Evolutionary conservation across 2,329 filamentous ascomycete species (phyloP).

Genomic region (Aspergillus aculeatinus): DNA sequence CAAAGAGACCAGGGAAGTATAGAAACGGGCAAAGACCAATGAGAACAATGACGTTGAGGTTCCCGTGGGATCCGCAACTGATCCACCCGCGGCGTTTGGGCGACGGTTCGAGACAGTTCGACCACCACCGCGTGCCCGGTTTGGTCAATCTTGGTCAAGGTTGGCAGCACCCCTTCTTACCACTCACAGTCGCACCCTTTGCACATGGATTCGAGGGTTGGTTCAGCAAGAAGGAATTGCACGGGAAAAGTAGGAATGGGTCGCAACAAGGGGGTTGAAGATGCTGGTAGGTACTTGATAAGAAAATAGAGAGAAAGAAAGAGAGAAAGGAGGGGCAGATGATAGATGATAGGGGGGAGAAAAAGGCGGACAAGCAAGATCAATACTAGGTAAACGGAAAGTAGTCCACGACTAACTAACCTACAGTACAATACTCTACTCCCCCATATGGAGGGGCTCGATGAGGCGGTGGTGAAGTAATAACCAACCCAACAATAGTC

Average conservation of each 20-base stretch:
- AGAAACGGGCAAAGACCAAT: background rate
- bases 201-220: slow-evolving; percentile 7
- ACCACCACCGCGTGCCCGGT: slow-evolving; percentile 6
- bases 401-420: too few relatives aligned
- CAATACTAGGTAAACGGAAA: background rate
- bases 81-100: slow-evolving; percentile 12
- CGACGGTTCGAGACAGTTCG: slow-evolving; percentile 14
- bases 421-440: too few relatives aligned
- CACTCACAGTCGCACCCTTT: background rate
- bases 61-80: slow-evolving; percentile 14
- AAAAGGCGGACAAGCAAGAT: background rate
- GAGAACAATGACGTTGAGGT: slow-evolving; percentile 11
- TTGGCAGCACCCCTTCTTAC: background rate
- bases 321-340: background rate
- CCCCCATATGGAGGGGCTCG: background rate
- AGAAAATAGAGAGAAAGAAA: background rate
- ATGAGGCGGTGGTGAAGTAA: background rate
- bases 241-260: background rate
- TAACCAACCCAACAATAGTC: too few relatives aligned
- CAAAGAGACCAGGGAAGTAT: background rate
- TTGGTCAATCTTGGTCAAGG: background rate
- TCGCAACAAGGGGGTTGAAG: background rate
- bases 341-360: background rate
- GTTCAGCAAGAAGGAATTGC: background rate
- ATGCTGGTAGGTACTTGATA: background rate